A percentile compares a stretch with the other conserved stretches of the same genome.
phyloP scores from a whole-genome alignment of 305 asterid genomes.

The Fraxinus sp. region DNA sequence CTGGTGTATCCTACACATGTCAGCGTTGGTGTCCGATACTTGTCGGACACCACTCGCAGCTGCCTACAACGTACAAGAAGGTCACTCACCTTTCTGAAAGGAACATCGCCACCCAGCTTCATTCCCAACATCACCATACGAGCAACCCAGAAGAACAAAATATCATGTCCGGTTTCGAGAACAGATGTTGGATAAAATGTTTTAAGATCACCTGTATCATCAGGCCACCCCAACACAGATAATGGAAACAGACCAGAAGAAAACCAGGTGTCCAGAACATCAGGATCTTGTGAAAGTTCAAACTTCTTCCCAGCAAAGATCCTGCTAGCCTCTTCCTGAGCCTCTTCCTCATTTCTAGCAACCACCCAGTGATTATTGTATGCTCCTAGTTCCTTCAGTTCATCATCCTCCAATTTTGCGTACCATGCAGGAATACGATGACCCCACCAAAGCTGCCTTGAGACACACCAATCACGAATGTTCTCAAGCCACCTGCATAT shows the following conservation, averaged over 20 bases:
- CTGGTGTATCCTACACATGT: background rate
- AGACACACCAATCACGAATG: conserved; percentile 96
- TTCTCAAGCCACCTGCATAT: conserved; percentile 90
- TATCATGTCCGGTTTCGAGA: conserved; percentile 97
- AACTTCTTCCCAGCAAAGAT: conserved; percentile 59
- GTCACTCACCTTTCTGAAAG: conserved; percentile 70
- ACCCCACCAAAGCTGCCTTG: conserved; percentile 99
- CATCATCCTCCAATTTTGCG: conserved; percentile 63
- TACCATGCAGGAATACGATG: conserved; percentile 97
- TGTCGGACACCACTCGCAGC: background rate
- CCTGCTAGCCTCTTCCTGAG: conserved; percentile 56
- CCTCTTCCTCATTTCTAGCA: conserved; percentile 72
- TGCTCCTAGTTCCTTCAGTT: conserved; percentile 68
- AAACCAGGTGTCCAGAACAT: conserved; percentile 97
- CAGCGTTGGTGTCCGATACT: background rate
- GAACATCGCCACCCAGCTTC: conserved; percentile 89
- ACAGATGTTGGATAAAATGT: conserved; percentile 86
- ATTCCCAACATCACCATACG: conserved; percentile 98
- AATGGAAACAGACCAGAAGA: conserved; percentile 90
- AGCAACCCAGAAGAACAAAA: conserved; percentile 97
- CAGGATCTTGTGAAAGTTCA: conserved; percentile 79
- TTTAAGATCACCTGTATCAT: conserved; percentile 66
- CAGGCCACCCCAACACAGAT: conserved; percentile 95
- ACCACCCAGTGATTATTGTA: conserved; percentile 77
- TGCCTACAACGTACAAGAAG: background rate